Evolutionary conservation across 805 yeast genomes (phyloP), one percentile per base, ranked within the genome.

Genomic region (Teunomyces lycoperdinae): DNA sequence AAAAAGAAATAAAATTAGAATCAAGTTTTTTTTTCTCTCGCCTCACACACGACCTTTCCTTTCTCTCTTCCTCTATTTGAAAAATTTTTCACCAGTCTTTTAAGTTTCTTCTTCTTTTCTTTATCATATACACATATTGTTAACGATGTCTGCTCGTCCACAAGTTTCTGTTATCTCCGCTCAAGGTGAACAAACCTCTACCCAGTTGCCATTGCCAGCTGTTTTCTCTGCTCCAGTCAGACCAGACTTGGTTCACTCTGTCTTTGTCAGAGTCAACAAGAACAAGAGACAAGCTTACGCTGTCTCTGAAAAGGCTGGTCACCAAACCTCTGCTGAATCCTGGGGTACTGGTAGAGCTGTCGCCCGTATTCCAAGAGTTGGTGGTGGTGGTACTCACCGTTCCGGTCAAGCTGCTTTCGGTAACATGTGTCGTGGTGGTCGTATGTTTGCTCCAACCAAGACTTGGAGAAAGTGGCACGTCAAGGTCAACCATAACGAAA

Each of bases 261-360:
- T 94, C 67, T 94, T 90, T 87, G 88, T 91, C 75, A 87, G 91
- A 74, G 89, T 94, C 68, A 91, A 91, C 95, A 94, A 94, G 94
- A 94, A 94, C 96, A 92, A 92, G 90, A 90, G 99, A 81, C 99
- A 94, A 83, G 97, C 99, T 78, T 94, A 94, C 87, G 97, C 99
- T 75, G 99, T 94, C 67, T 86, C 98, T 67, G 90, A 85, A 76
- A 88, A 90, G 81, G 99, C 99, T 72, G 99, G 99, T 83, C 96
- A 89, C 86, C 98, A 94, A 83, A 91, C 97, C 79, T 92, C 98
- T 58, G 99, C 99, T 76, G 97, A 90, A 82, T 94, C 99, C 60
- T 94, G 99, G 99, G 99, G 99, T 90, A 94, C 99, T 68, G 99
- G 99, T 85, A 91, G 99, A 84, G 99, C 99, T 80, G 97, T 94